Conservation (phyloP, 768 basidiomycete species). For the Leucosporidium yakuticum region DNA sequence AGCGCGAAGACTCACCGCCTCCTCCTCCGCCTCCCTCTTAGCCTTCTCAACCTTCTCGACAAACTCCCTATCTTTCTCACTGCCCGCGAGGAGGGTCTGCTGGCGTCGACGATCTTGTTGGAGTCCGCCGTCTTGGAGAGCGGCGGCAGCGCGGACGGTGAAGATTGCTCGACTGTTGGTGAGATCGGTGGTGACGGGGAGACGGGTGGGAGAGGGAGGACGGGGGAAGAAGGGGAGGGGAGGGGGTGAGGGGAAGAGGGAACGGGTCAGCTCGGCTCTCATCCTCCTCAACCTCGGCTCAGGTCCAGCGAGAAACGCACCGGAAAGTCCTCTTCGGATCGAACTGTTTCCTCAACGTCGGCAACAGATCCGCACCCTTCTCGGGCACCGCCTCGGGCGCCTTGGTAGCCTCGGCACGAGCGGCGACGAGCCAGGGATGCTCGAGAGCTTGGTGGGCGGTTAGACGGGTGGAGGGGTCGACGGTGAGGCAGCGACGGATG, state of each 20-base stretch:
- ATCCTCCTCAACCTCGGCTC: too few relatives aligned
- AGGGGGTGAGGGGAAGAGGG: too few relatives aligned
- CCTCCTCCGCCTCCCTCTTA: constrained; percentile 28
- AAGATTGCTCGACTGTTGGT: constrained; percentile 15
- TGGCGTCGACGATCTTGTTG: constrained; percentile 6
- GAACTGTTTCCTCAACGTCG: constrained; percentile 81
- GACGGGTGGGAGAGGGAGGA: too few relatives aligned
- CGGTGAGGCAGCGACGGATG: constrained; percentile 71
- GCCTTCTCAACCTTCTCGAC: constrained; percentile 15
- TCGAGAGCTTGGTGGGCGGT: constrained; percentile 67
- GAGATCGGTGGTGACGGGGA: too few relatives aligned
- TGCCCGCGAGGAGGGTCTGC: constrained; percentile 9
- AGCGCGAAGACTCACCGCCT: constrained; percentile 10
- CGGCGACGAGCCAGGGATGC: constrained; percentile 66
- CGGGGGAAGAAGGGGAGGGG: too few relatives aligned
- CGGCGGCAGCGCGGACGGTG: constrained; percentile 25
- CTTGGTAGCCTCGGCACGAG: neutral
- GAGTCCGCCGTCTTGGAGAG: constrained; percentile 25
- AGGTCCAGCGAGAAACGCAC: too few relatives aligned
- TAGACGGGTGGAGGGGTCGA: constrained; percentile 72
- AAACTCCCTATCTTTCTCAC: constrained; percentile 7
- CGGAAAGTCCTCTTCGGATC: constrained; percentile 55
- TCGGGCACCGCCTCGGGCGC: constrained; percentile 51
- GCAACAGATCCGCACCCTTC: constrained; percentile 67
- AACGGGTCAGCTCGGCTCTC: too few relatives aligned